Percentiles rank a stretch among this genome's conserved stretches.
These are phyloP conservation scores for Bipolaris victoriae DNA, from an alignment of 2,329 filamentous ascomycete genomes.

Conservation along the genomic window DNA sequence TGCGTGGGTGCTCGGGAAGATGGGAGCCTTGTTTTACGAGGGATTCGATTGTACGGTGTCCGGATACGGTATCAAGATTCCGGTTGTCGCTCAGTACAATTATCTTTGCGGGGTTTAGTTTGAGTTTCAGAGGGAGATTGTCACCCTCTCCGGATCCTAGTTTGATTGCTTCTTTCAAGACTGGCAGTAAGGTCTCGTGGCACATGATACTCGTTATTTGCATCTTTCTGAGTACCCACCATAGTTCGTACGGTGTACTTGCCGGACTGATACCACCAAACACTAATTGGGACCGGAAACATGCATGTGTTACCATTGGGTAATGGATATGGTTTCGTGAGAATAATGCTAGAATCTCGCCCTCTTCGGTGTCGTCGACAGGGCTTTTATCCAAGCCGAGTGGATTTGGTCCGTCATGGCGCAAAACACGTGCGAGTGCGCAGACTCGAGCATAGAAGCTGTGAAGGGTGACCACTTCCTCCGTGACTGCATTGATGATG, in stretches of 20 bases:
- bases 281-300: conserved; percentile 36
- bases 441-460: conserved; percentile 35
- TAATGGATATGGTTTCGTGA: conserved; percentile 42
- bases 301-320: conserved; percentile 40
- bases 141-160: conserved; percentile 34
- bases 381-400: conserved; percentile 28
- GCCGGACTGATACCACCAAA: conserved; percentile 43
- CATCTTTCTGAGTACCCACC: conserved; percentile 44
- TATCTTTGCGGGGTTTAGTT: conserved; percentile 32
- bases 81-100: conserved; percentile 36
- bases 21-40: conserved; percentile 29
- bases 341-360: conserved; percentile 40
- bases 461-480: conserved; percentile 35
- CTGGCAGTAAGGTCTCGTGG: conserved; percentile 36
- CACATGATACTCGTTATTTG: conserved; percentile 37
- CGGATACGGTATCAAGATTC: conserved; percentile 22
- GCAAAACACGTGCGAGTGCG: conserved; percentile 36
- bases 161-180: conserved; percentile 33
- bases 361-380: conserved; percentile 31
- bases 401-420: conserved; percentile 38
- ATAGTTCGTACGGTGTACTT: conserved; percentile 40
- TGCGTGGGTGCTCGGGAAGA: conserved; percentile 26
- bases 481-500: conserved; percentile 37
- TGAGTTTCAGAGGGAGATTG: conserved; percentile 25
- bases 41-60: conserved; percentile 33